A percentile compares a stretch with the other conserved stretches of the same genome.
Evolutionary conservation across 2,329 filamentous ascomycete species (phyloP).

Genomic region (Trichothecium roseum): DNA sequence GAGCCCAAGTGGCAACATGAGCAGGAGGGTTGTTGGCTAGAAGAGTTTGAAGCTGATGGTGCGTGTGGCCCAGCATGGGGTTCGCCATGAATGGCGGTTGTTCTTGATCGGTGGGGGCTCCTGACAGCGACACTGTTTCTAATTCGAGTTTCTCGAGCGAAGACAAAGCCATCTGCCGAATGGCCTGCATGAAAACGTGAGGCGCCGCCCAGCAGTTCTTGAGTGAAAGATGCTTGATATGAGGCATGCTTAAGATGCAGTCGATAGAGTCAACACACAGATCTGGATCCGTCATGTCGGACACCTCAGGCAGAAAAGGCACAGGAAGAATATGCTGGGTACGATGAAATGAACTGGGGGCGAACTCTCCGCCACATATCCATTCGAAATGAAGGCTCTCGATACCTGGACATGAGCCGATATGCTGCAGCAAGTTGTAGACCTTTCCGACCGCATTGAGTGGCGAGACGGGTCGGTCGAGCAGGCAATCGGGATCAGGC

Average conservation of each 20-base stretch:
- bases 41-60: background rate
- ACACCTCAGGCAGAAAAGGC: slow-evolving; percentile 33
- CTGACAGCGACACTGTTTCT: slow-evolving; percentile 55
- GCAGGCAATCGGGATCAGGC: slow-evolving; percentile 34
- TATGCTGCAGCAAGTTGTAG: slow-evolving; percentile 39
- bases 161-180: slow-evolving; percentile 33
- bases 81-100: slow-evolving; percentile 3
- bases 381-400: slow-evolving; percentile 55
- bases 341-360: slow-evolving; percentile 47
- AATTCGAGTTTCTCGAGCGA: slow-evolving; percentile 44
- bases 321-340: slow-evolving; percentile 54
- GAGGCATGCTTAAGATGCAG: slow-evolving; percentile 39
- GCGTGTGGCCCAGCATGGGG: no score
- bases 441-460: slow-evolving; percentile 39
- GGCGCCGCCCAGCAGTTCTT: slow-evolving; percentile 62
- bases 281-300: slow-evolving; percentile 17
- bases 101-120: slow-evolving; percentile 20
- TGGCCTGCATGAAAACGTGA: slow-evolving; percentile 40
- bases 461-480: slow-evolving; percentile 38
- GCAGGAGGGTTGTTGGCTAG: background rate
- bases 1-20: background rate
- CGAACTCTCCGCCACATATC: slow-evolving; percentile 57
- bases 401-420: slow-evolving; percentile 38
- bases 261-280: slow-evolving; percentile 20
- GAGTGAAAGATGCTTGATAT: slow-evolving; percentile 48